phyloP scores from a whole-genome alignment of 768 basidiomycete genomes.

The Termitomyces sp. region DNA sequence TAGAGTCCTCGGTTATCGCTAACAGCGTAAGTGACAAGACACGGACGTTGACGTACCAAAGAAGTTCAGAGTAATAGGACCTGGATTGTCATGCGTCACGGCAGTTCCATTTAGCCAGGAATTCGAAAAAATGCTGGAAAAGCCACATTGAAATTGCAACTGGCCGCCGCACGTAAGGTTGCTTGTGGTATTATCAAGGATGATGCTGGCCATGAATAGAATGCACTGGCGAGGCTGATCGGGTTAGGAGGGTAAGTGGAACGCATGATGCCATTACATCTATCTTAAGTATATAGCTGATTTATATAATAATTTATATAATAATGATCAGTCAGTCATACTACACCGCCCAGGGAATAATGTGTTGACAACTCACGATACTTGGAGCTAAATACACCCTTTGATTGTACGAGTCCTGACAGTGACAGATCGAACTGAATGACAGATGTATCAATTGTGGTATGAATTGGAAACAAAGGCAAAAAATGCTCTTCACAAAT shows the following conservation, averaged over 20 bases:
- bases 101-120: not conserved
- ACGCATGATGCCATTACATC: not conserved
- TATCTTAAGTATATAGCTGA: not conserved
- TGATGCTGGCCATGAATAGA: not conserved
- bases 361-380: not conserved
- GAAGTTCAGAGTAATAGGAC: not conserved
- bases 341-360: not conserved
- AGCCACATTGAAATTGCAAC: not conserved
- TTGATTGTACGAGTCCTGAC: not conserved
- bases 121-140: not conserved
- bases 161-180: not conserved
- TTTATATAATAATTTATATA: not conserved
- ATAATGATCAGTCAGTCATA: not conserved
- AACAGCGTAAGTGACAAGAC: not conserved
- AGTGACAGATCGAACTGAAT: not conserved
- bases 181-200: not conserved
- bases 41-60: not conserved
- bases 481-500: not conserved
- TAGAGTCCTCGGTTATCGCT: not conserved
- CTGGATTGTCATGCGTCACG: not conserved
- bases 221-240: not conserved
- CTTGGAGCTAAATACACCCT: not conserved
- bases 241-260: not conserved
- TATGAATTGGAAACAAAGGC: not conserved
- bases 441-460: not conserved